A percentile compares a stretch with the other conserved stretches of the same genome.
Evolutionary conservation across 305 asterid genomes (phyloP).

Genomic region (Fraxinus nigra): DNA sequence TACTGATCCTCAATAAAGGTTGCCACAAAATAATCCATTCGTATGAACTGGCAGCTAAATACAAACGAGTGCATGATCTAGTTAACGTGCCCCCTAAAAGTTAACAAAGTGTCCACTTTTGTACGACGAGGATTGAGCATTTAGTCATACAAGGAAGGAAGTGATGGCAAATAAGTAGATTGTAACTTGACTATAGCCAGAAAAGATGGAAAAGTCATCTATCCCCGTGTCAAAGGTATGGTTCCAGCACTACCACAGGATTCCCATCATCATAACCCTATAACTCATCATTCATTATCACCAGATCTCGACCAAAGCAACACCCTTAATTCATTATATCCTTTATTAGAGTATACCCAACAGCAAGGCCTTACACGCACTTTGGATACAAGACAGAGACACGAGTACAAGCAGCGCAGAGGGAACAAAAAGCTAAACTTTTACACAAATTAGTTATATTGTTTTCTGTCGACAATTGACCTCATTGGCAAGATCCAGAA

Average conservation of each 20-base stretch:
- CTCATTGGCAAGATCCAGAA: neutral
- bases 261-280: neutral
- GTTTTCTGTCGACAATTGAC: neutral
- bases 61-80: neutral
- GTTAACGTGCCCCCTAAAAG: neutral
- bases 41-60: neutral
- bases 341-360: neutral
- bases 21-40: neutral
- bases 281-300: neutral
- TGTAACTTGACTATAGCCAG: neutral
- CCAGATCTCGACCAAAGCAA: neutral
- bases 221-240: neutral
- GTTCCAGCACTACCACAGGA: neutral
- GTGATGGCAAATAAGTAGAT: neutral
- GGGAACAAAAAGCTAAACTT: neutral
- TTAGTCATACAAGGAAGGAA: neutral
- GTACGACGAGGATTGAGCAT: neutral
- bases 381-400: neutral
- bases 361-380: neutral
- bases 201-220: neutral
- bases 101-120: neutral
- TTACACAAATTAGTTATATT: neutral
- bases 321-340: neutral
- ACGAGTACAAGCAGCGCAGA: neutral
- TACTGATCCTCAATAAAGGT: neutral